Evolutionary conservation across 257 asterid species (phyloP).

Genomic region (Fraxinus pennsylvanica): DNA sequence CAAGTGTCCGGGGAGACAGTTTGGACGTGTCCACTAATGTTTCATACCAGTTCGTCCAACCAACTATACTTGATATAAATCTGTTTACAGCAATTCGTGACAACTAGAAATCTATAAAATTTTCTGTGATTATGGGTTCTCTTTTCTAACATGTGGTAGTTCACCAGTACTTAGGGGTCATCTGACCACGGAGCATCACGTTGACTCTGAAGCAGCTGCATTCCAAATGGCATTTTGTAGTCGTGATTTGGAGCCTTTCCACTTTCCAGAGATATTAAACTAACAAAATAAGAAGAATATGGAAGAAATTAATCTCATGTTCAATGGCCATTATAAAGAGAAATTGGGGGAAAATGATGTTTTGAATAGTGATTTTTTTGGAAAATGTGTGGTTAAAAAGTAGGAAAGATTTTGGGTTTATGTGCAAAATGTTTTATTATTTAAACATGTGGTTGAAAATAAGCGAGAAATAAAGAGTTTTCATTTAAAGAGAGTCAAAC

Average conservation of each 20-base stretch:
- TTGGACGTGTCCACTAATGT: neutral
- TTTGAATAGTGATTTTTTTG: no score
- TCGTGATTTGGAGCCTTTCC: neutral
- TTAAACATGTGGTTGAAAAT: no score
- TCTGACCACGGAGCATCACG: neutral
- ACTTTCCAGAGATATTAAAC: neutral
- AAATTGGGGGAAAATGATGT: no score
- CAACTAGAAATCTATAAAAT: neutral
- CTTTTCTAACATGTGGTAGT: neutral
- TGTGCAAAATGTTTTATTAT: no score
- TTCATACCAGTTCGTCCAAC: neutral
- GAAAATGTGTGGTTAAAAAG: no score
- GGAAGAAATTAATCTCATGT: neutral
- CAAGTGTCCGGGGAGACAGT: neutral
- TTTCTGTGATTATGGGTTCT: neutral
- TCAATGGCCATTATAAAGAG: no score
- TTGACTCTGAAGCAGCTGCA: constrained; percentile 15
- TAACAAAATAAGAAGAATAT: neutral
- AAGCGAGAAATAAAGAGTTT: no score
- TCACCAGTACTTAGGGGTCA: neutral
- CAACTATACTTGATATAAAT: neutral
- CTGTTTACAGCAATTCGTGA: neutral
- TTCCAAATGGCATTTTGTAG: neutral
- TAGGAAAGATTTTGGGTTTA: no score
- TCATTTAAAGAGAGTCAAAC: no score